phyloP scores from a whole-genome alignment of 768 basidiomycete genomes.

The Dictyophora rubrovolvata region DNA sequence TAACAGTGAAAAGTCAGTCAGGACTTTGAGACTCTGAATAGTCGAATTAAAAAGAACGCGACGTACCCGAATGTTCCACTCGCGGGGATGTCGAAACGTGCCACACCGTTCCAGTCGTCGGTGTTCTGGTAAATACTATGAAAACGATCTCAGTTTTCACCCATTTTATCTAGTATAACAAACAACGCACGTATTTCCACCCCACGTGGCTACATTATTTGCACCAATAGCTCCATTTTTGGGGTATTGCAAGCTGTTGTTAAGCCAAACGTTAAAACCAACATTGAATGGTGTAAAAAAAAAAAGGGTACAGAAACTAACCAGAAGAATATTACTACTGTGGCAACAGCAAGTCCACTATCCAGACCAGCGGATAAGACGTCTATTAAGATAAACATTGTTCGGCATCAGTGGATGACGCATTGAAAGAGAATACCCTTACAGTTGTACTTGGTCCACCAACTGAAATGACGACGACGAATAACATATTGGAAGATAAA shows the following conservation, averaged over 20 bases:
- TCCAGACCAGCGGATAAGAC: slow-evolving; percentile 67
- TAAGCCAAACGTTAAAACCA: neutral
- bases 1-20: no score
- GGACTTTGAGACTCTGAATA: no score
- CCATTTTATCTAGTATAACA: slow-evolving; percentile 2
- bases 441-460: slow-evolving; percentile 52
- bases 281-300: no score
- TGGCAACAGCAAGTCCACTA: slow-evolving; percentile 51
- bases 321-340: slow-evolving; percentile 47
- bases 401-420: neutral
- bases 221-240: slow-evolving; percentile 47
- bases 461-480: slow-evolving; percentile 49
- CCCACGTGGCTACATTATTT: slow-evolving; percentile 49
- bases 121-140: slow-evolving; percentile 19
- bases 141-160: neutral
- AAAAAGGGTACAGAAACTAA: neutral
- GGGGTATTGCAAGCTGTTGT: slow-evolving; percentile 47
- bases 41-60: neutral
- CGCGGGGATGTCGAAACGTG: slow-evolving; percentile 6
- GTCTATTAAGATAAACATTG: slow-evolving; percentile 16
- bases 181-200: slow-evolving; percentile 44
- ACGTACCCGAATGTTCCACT: neutral
- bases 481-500: slow-evolving; percentile 44
- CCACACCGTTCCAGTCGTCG: slow-evolving; percentile 18
- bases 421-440: neutral